These are phyloP conservation scores for Globisporangium alternatum DNA, from an alignment of 352 stramenopile genomes.

Conservation along the genomic window DNA sequence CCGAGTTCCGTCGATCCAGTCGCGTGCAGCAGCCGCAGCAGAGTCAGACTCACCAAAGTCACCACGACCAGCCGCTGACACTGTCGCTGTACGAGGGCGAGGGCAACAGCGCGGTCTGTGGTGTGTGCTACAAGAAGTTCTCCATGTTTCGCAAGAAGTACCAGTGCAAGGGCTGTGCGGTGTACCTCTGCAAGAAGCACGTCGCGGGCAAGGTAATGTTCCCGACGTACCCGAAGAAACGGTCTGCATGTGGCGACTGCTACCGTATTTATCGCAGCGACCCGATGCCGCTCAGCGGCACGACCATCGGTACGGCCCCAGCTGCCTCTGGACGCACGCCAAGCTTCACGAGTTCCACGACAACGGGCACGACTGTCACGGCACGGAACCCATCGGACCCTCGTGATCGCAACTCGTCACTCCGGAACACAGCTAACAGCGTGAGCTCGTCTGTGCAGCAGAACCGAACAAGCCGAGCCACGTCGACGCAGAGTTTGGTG, in stretches of 20 bases:
- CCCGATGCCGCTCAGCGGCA: constrained; percentile 37
- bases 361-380: constrained; percentile 11
- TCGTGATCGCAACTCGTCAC: constrained; percentile 13
- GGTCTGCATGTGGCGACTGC: constrained; percentile 74
- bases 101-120: constrained; percentile 61
- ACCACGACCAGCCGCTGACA: constrained; percentile 27
- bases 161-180: constrained; percentile 80
- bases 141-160: constrained; percentile 86
- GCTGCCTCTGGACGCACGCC: constrained; percentile 22
- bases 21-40: constrained; percentile 18
- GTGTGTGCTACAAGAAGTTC: constrained; percentile 86
- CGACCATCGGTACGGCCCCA: constrained; percentile 13
- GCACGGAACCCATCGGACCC: constrained; percentile 6
- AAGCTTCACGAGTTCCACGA: constrained; percentile 17
- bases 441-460: constrained; percentile 11
- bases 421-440: constrained; percentile 13
- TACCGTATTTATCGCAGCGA: constrained; percentile 61
- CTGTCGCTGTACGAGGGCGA: constrained; percentile 41
- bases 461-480: constrained; percentile 32
- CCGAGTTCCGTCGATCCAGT: constrained; percentile 13
- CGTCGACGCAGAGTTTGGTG: constrained; percentile 48
- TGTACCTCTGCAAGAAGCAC: constrained; percentile 77
- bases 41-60: constrained; percentile 2
- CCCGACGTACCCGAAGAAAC: constrained; percentile 60
- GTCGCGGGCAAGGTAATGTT: constrained; percentile 71